Evolutionary conservation across 176 grass and related monocot species (phyloP), one percentile per base, ranked within the genome.

Genomic region (Poa annua): DNA sequence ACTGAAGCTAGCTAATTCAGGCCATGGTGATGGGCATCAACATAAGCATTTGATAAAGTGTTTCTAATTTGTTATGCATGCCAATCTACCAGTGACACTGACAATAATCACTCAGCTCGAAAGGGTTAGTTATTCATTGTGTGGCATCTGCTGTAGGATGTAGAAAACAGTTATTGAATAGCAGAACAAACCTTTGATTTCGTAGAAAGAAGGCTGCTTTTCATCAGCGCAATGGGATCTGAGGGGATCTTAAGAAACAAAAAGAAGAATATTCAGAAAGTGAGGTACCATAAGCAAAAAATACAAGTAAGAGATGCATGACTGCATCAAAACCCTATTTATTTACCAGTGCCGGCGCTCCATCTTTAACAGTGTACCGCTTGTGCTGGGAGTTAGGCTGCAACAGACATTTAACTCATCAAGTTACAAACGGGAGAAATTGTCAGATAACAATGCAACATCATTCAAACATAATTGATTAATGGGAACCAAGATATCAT

Each of bases 321-420:
- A 82, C 19, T 55, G 33, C 20, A 75, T 52, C 12, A 83, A 22
- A 76, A 89, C 20, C 5, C 32, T 54, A 70, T 65, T 91, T 61
- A 74, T 65, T 91, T 93, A 98, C 96, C 93, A 98, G 56, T 84
- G 87, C 63, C 25, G 93, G 93, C 19, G 52, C 87, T 88, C 91
- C 91, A 74, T 93, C 90, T 85, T 72, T 98, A 76, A 98, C 96
- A 74, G 93, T 83, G 76, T 98, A 98, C 34, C 96, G 89, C 70
- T 98, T 98, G 77, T 91, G 80, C 76, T 98, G 96, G 66, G 96
- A 91, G 75, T 88, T 84, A 73, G 96, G 96, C 96, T 98, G 87
- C 78, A 76, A 83, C 63, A 89, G 2, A 19, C 13, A 75, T 80
- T 76, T 42, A 74, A 55, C 11, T 63, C 50, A 72, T 83, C 12